Evolutionary conservation across 139 green algal species (phyloP), one percentile per base, ranked within the genome.

Genomic region (Trebouxia sp.): DNA sequence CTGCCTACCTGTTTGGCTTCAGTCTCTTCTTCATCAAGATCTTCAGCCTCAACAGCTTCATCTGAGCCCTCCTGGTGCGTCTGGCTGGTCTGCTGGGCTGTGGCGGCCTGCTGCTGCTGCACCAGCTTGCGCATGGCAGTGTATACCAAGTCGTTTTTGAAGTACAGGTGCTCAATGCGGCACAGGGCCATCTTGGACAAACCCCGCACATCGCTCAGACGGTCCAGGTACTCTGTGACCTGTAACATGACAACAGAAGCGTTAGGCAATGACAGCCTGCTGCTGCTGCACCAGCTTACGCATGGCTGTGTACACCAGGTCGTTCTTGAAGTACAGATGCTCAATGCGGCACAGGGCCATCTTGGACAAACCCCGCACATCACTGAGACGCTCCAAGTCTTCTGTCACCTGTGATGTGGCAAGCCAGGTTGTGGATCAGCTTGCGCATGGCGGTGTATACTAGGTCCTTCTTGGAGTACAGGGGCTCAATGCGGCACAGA

Each of bases 241-340:
- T 80, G 50, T 47, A 22, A 1, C 14, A 51, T 66, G 5, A 7
- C 48, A 69, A 26, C 26, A 76, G 1, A 35, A 35, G 1, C 1
- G 7, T 17, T 30, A 3, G 9, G 45, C 5, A 42, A 50, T 48
- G 30, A 43, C 6, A 6, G 43, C 84, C 84, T 95, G 89, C 89
- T 94, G 86, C 76, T 76, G 53, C 26, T 90, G 12, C 0, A 88
- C 89, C 38, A 97, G 88, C 79, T 92, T 92, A 48, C 92, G 88
- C 90, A 96, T 96, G 39, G 94, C 90, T 1, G 89, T 85, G 72
- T 98, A 98, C 84, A 98, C 94, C 55, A 78, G 12, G 38, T 80
- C 84, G 5, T 88, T 92, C 92, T 99, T 99, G 92, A 96, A 98
- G 90, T 99, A 99, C 6, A 98, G 87, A 88, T 99, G 97, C 89